These are phyloP conservation scores for Hirschioporus abietinus DNA, from an alignment of 768 basidiomycete genomes.

Conservation along the genomic window DNA sequence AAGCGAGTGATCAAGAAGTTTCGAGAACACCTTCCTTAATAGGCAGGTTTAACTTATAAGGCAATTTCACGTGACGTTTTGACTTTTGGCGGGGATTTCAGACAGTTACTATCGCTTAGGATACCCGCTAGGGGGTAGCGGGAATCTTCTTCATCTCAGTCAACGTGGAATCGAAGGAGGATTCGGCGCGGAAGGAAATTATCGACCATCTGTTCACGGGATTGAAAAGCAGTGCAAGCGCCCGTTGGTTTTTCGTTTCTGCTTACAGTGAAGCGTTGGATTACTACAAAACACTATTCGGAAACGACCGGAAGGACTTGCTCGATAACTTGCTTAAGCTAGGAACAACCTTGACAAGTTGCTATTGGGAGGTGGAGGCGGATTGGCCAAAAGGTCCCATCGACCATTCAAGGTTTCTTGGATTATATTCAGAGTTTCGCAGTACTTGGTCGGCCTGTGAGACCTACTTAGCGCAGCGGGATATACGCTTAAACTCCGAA, in stretches of 20 bases:
- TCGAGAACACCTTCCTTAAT: too few species aligned
- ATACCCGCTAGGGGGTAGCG: too few species aligned
- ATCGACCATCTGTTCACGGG: too few species aligned
- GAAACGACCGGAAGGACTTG: background rate
- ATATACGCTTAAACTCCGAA: background rate
- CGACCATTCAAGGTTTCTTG: too few species aligned
- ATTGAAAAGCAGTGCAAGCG: too few species aligned
- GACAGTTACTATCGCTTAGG: too few species aligned
- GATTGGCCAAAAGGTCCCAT: too few species aligned
- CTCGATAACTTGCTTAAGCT: background rate
- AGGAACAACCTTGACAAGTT: background rate
- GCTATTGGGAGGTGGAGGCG: background rate
- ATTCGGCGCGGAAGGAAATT: background rate
- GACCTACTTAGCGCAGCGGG: background rate
- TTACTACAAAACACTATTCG: background rate
- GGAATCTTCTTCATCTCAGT: background rate
- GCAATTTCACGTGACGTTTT: too few species aligned
- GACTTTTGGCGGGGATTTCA: too few species aligned
- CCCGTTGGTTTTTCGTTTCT: background rate
- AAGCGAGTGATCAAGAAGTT: too few species aligned
- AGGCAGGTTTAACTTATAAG: too few species aligned
- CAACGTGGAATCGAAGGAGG: background rate
- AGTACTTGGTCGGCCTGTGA: background rate
- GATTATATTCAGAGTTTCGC: background rate
- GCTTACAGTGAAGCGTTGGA: background rate